Evolutionary conservation across 371 early-diverging fungal genomes (phyloP), one percentile per base, ranked within the genome.

Genomic region (Lichtheimia corymbifera): DNA sequence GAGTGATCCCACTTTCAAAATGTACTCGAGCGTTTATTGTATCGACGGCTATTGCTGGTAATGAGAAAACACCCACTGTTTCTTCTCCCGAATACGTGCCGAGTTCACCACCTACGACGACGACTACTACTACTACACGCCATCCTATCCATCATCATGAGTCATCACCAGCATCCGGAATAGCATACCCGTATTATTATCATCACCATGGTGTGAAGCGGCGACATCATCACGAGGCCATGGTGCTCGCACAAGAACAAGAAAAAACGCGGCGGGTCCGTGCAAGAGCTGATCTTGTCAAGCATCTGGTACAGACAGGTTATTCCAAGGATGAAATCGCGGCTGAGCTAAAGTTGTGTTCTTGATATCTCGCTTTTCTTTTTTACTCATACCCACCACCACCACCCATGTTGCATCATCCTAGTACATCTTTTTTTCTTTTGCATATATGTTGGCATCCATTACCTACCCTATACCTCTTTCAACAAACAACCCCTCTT

Each of bases 191-290:
- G 11, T 35, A 6, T 35, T 35, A 35, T 35, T 35, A 35, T 35
- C 35, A 35, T 35, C 35, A 35, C 28, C 7, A 28, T 35, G 35
- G 35, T 35, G 35, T 35, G 35, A 35, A 35, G 35, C 35, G 35
- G 9, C 35, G 35, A 35, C 35, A 35, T 35, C 35, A 35, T 35
- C 35, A 35, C 11, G 35, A 35, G 11, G 35, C 35, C 6, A 9
- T 35, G 25, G 27, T 27, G 35, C 25, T 61, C 12, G 47, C 47
- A 11, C 54, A 54, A 30, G 61, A 61, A 47, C 25, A 50, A 22
- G 62, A 62, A 27, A 62, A 62, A 27, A 62, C 62, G 22, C 62
- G 62, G 24, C 53, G 62, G 40, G 62, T 62, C 9, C 56, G 56
- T n/a, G 56, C 62, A 44, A 52, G 41, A 47, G 62, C 51, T 13